phyloP scores from a whole-genome alignment of 2,329 filamentous ascomycete species.

The Ascochyta lentis region DNA sequence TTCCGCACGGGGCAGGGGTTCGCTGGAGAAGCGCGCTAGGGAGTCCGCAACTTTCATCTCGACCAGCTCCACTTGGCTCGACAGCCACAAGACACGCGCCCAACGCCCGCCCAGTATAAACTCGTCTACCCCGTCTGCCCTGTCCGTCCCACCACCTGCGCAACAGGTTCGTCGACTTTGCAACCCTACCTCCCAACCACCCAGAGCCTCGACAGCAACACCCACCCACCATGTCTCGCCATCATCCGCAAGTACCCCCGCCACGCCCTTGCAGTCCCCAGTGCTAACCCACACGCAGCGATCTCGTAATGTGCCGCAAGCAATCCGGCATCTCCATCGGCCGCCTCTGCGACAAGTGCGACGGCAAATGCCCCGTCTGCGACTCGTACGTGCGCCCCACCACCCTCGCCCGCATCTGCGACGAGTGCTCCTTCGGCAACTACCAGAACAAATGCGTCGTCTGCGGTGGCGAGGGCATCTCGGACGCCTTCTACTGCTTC shows the following conservation, averaged over 20 bases:
- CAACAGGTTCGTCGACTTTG: neutral
- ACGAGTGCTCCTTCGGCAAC: conserved; percentile 99
- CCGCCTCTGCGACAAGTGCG: conserved; percentile 98
- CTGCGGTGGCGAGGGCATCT: conserved; percentile 97
- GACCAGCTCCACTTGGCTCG: neutral
- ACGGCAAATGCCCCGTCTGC: conserved; percentile 99
- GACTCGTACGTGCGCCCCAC: conserved; percentile 98
- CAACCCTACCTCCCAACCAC: neutral
- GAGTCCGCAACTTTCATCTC: conserved; percentile 22
- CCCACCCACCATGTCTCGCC: conserved; percentile 75
- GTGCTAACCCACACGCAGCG: conserved; percentile 59
- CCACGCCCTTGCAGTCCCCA: neutral
- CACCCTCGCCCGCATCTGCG: conserved; percentile 96
- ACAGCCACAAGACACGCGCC: neutral
- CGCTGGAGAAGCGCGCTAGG: conserved; percentile 13
- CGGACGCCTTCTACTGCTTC: conserved; percentile 98
- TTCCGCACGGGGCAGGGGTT: conserved; percentile 35
- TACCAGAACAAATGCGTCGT: conserved; percentile 99
- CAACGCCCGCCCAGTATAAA: no score
- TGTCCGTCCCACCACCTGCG: neutral
- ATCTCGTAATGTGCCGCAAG: conserved; percentile 99
- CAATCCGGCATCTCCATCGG: conserved; percentile 97
- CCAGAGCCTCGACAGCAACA: neutral
- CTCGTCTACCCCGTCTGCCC: neutral
- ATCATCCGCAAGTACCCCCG: conserved; percentile 76